Evolutionary conservation across 2,329 filamentous ascomycete genomes (phyloP), one percentile per base, ranked within the genome.

Genomic region (Rasamsonia emersonii): DNA sequence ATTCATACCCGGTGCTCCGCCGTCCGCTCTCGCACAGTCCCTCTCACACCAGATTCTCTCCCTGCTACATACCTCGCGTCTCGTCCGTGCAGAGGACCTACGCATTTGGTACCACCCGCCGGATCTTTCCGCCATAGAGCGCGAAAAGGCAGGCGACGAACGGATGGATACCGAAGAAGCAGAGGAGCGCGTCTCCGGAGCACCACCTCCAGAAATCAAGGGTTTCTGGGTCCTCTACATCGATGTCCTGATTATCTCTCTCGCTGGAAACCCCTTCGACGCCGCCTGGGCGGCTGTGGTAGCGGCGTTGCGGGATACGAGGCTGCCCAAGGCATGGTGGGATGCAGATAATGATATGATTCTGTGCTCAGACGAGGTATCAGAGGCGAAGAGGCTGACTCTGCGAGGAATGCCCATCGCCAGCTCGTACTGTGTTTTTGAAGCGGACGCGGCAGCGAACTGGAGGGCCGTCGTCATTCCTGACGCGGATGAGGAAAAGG

Each of bases 221-320:
- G 91, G 82, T 0, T 96, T 93, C 58, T 98, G 89, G 91, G 79
- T 84, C 7, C 75, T 98, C 13, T 95, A 94, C 59, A 83, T 98
- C 43, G 89, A 96, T 53, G 70, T 95, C n/a, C 74, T 95, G 51
- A 91, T 94, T 61, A 80, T 98, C 44, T 93, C 85, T 0, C 77
- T 94, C 30, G 88, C 94, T 42, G 89, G 89, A 4, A 93, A 91
- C 49, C 76, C 86, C 2, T 88, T 96, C 43, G 89, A 98, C 51
- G 83, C 85, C 1, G 85, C 86, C 0, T 96, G 89, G 88, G 73
- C 81, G 1, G 79, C 86, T 9, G 71, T 93, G 0, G 58, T 94
- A 14, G 84, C 88, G 6, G 89, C 91, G 5, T 64, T 98, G 37
- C 70, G 68, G 32, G 76, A 91, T 56, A 89, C 85, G 4, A 75